These are phyloP conservation scores for Eucalyptus cladocalyx DNA, from an alignment of 345 rosid genomes.

Conservation along the genomic window DNA sequence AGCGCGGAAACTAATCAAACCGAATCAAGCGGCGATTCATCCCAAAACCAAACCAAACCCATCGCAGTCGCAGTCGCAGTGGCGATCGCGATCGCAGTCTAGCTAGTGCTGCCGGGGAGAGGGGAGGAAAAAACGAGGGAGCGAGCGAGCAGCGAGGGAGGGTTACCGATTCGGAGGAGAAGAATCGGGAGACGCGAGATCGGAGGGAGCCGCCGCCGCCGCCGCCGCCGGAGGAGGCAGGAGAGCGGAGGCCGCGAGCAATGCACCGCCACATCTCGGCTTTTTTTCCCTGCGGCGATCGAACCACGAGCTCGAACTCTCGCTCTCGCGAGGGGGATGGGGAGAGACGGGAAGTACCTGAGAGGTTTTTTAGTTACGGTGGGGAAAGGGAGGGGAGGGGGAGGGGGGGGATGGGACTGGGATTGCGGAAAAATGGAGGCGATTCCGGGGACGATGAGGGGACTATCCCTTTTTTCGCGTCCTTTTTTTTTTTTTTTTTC, in stretches of 20 bases:
- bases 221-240: slow-evolving; percentile 13
- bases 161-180: slow-evolving; percentile 62
- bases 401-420: neutral
- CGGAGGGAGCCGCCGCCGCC: slow-evolving; percentile 28
- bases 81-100: neutral
- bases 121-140: neutral
- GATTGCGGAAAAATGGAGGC: neutral
- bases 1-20: too few species aligned
- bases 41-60: neutral
- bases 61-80: neutral
- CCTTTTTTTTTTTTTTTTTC: fast-evolving
- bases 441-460: neutral
- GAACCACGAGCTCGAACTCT: neutral
- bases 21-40: neutral
- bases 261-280: slow-evolving; percentile 96
- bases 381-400: neutral
- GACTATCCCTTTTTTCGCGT: neutral
- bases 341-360: neutral
- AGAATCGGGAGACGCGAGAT: slow-evolving; percentile 61
- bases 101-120: neutral
- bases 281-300: neutral
- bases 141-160: neutral
- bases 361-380: neutral
- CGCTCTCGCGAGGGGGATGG: neutral
- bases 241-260: slow-evolving; percentile 76